Percentiles rank a stretch among this genome's conserved stretches.
phyloP scores from a whole-genome alignment of 441 rosid species.

The Erysimum cheiri region DNA sequence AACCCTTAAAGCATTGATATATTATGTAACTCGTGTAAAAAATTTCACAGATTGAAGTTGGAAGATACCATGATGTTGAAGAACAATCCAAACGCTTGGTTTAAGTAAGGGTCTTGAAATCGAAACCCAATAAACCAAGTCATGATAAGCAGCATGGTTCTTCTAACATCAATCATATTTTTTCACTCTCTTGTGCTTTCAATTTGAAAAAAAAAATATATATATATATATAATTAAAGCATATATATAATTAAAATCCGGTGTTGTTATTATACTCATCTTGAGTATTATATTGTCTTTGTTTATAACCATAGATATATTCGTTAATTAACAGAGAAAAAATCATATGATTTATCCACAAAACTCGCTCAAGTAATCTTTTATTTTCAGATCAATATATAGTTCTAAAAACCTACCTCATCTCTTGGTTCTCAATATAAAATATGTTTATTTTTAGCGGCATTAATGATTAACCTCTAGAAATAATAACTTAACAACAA shows the following conservation, averaged over 20 bases:
- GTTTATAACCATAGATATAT: not conserved
- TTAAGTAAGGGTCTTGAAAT: constrained; percentile 27
- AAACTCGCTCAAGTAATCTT: not conserved
- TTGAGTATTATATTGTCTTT: constrained; percentile 2
- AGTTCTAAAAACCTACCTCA: not conserved
- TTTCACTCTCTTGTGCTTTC: constrained; percentile 31
- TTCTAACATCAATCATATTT: constrained; percentile 29
- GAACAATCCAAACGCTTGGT: constrained; percentile 34
- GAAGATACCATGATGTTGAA: constrained; percentile 29
- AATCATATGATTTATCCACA: not conserved
- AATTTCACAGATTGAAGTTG: constrained; percentile 26
- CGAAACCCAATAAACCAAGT: constrained; percentile 31
- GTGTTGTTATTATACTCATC: constrained; percentile 21
- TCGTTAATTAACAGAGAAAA: not conserved
- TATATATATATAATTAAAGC: constrained; percentile 32
- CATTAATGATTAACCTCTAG: too few relatives aligned
- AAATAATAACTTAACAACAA: not conserved
- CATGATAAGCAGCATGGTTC: constrained; percentile 30
- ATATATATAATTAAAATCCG: constrained; percentile 26
- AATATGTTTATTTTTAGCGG: too few relatives aligned
- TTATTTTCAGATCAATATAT: not conserved
- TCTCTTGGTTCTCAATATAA: too few relatives aligned
- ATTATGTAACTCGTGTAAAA: constrained; percentile 8
- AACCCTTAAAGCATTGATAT: not conserved
- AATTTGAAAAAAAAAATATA: constrained; percentile 29